A percentile compares a stretch with the other conserved stretches of the same genome.
These are phyloP conservation scores for Bertia moriformis DNA, from an alignment of 2,329 filamentous ascomycete genomes.

Conservation along the genomic window DNA sequence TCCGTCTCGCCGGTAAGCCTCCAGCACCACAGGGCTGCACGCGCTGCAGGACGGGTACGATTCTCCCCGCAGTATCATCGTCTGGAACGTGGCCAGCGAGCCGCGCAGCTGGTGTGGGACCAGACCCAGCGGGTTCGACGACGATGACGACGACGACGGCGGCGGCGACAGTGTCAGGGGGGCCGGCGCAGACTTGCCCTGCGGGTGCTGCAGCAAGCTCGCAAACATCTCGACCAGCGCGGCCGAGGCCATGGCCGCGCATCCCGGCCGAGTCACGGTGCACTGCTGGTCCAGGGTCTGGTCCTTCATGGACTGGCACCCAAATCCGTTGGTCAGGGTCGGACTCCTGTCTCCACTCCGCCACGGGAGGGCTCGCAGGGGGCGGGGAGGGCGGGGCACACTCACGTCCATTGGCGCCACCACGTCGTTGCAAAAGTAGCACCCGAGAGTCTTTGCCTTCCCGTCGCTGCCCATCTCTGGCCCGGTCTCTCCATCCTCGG, in stretches of 20 bases:
- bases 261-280: conserved; percentile 54
- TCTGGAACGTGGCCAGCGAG: conserved; percentile 61
- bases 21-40: conserved; percentile 57
- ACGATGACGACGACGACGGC: no score
- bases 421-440: conserved; percentile 98
- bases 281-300: conserved; percentile 59
- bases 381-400: no score
- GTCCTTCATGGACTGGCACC: conserved; percentile 49
- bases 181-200: conserved; percentile 13
- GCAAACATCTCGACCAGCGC: conserved; percentile 51
- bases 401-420: conserved; percentile 84
- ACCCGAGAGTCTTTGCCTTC: conserved; percentile 61
- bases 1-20: conserved; percentile 49
- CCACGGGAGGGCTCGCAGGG: no score
- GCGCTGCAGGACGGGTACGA: conserved; percentile 73
- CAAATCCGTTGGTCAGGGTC: no score
- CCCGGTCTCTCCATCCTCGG: conserved; percentile 32
- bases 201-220: conserved; percentile 46
- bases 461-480: no score
- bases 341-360: no score
- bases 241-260: conserved; percentile 52
- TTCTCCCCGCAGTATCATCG: conserved; percentile 56
- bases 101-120: conserved; percentile 72
- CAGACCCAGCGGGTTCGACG: conserved; percentile 38
- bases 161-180: no score